Base-by-base conservation (phyloP, 108 stramenopile species). In the Licmophora abbreviata region DNA sequence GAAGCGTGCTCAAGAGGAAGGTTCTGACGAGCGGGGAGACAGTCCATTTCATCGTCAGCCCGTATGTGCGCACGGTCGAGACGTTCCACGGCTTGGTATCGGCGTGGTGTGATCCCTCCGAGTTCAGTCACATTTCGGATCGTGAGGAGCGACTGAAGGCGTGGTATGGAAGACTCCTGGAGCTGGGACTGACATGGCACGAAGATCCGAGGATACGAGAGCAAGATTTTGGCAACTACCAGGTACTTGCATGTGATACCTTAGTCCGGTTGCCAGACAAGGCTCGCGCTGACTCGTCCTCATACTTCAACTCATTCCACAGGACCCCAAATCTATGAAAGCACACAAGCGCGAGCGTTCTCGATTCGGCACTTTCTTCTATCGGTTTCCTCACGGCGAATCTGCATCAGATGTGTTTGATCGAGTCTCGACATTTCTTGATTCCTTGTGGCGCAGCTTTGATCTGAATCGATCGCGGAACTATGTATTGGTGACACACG, bases 401-500 rank as follows among this genome's bases (percentile, higher is more conserved):
- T 78, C 81, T 9, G 93, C 81, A 15, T 77, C 83, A 17, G 93
- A 94, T 65, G 89, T 92, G 29, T 92, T 81, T 73, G 90, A 94
- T 63, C 66, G 93, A 37, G 87, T 85, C 14, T 71, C 68, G 22
- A 85, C 85, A 24, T 94, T 94, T 54, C 64, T 94, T 44, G 95
- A 94, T 59, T 79, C 79, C 21, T 57, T 96, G n/a, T 94, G 89
- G 84, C 63, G 95, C 14, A 69, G 64, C 56, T 94, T 93, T 61
- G 88, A 93, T 53, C 55, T 57, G 24, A 66, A 71, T 44, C 56
- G 67, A 25, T 64, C 64, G 34, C 83, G 74, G 47, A 77, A 85
- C 49, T 85, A 83, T 21, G 81, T 88, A n/a, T 46, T 88, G n/a
- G 77, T 93, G 22, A 92, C 95, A 0, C 95, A 96, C 59, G 93